These are phyloP conservation scores for Aspergillus nidulans DNA, from an alignment of 495 filamentous ascomycete species.

Conservation along the genomic window DNA sequence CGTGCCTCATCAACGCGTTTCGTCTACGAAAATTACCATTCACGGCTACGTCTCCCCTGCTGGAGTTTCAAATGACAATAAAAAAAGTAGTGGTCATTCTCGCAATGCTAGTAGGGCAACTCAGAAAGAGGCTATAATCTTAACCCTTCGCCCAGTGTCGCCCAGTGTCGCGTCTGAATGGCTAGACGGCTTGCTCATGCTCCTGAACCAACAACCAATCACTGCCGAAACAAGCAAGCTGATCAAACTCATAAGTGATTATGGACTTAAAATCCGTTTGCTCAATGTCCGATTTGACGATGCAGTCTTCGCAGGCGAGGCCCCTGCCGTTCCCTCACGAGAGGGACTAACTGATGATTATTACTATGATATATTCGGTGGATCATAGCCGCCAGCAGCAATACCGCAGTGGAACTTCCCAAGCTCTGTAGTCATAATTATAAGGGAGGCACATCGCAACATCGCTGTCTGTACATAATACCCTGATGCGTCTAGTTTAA, in stretches of 20 bases:
- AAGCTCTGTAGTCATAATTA: not conserved
- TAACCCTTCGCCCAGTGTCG: constrained; percentile 76
- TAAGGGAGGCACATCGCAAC: no score
- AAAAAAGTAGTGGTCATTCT: constrained; percentile 27
- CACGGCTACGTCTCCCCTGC: constrained; percentile 56
- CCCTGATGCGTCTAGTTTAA: no score
- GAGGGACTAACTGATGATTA: constrained; percentile 52
- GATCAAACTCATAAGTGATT: constrained; percentile 77
- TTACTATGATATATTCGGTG: constrained; percentile 53
- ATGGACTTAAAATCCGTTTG: constrained; percentile 87
- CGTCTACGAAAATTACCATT: constrained; percentile 86
- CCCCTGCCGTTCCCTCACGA: constrained; percentile 41
- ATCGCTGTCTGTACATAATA: no score
- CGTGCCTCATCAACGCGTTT: constrained; percentile 31
- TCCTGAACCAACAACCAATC: constrained; percentile 91
- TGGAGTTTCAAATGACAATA: constrained; percentile 23
- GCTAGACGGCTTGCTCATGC: constrained; percentile 92
- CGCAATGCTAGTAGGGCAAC: constrained; percentile 34
- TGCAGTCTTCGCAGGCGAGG: constrained; percentile 43
- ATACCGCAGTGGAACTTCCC: not conserved
- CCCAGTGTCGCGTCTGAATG: constrained; percentile 90
- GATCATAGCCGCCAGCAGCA: constrained; percentile 19
- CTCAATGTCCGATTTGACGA: constrained; percentile 90
- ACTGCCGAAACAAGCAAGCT: constrained; percentile 92
- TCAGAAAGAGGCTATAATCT: constrained; percentile 57